phyloP scores from a whole-genome alignment of 345 rosid species.

The Gossypium ekmanianum region DNA sequence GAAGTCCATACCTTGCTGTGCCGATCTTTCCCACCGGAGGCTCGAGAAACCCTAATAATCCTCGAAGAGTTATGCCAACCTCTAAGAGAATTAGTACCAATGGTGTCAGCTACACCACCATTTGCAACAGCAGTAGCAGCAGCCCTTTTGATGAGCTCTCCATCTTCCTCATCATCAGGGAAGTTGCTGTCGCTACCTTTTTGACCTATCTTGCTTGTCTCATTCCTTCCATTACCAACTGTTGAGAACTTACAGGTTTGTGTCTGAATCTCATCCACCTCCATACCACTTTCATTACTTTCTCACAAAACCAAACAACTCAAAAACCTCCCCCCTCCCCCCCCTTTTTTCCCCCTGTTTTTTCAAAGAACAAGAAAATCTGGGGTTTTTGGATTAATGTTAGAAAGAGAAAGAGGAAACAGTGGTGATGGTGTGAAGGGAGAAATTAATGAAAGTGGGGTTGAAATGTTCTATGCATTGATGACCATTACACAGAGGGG shows the following conservation, averaged over 20 bases:
- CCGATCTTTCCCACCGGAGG: slow-evolving; percentile 97
- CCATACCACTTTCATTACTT: slow-evolving; percentile 90
- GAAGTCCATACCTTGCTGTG: slow-evolving; percentile 98
- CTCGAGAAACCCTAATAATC: slow-evolving; percentile 92
- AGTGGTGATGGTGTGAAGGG: slow-evolving; percentile 27
- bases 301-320: slow-evolving; percentile 18
- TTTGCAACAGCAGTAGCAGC: slow-evolving; percentile 14
- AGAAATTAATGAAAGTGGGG: slow-evolving; percentile 33
- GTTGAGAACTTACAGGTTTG: slow-evolving; percentile 58
- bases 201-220: slow-evolving; percentile 32
- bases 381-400: neutral
- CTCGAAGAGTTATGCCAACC: slow-evolving; percentile 76
- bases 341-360: neutral
- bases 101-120: slow-evolving; percentile 4
- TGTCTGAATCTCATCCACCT: slow-evolving; percentile 67
- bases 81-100: slow-evolving; percentile 37
- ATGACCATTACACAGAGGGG: slow-evolving; percentile 46
- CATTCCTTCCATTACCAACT: slow-evolving; percentile 44
- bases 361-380: slow-evolving; percentile 8
- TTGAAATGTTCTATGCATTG: slow-evolving; percentile 51
- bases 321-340: slow-evolving; percentile 9
- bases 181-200: slow-evolving; percentile 27
- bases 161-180: slow-evolving; percentile 56
- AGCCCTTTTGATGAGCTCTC: slow-evolving; percentile 42
- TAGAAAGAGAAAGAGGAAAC: slow-evolving; percentile 15